Evolutionary conservation across 352 stramenopile genomes (phyloP).

Genomic region (Phytopythium montanum): DNA sequence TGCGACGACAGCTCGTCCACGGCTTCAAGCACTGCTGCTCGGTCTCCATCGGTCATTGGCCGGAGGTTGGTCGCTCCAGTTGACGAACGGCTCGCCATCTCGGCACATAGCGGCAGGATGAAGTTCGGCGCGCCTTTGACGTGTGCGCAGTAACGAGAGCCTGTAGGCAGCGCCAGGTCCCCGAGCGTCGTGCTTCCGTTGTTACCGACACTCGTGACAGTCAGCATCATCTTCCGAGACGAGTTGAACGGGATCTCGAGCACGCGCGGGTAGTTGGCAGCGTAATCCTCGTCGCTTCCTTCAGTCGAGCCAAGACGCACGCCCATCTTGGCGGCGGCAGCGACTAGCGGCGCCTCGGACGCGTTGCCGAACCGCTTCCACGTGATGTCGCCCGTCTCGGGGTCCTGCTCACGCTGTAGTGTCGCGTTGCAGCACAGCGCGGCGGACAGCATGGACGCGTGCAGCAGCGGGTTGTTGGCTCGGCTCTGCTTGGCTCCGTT

Average conservation of each 20-base stretch:
- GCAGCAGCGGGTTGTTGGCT: constrained; percentile 47
- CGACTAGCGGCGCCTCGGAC: constrained; percentile 69
- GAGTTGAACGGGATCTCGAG: constrained; percentile 94
- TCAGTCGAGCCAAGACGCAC: constrained; percentile 33
- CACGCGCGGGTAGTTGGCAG: constrained; percentile 47
- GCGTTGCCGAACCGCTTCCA: constrained; percentile 69
- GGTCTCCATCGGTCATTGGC: constrained; percentile 32
- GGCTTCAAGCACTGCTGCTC: constrained; percentile 44
- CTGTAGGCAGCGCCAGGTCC: constrained; percentile 23
- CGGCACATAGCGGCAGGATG: constrained; percentile 61
- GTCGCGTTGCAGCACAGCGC: constrained; percentile 79
- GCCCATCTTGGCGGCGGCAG: constrained; percentile 64
- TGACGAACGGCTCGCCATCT: constrained; percentile 7
- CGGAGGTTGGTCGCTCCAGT: constrained; percentile 9
- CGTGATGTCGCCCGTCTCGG: constrained; percentile 11
- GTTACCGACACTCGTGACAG: constrained; percentile 8
- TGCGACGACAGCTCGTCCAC: constrained; percentile 71
- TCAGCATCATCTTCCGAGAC: constrained; percentile 82
- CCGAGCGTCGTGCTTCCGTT: constrained; percentile 12
- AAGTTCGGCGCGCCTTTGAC: constrained; percentile 76
- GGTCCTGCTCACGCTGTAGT: constrained; percentile 41
- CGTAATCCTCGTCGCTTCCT: constrained; percentile 27
- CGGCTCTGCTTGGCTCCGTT: constrained; percentile 30
- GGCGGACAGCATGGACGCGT: constrained; percentile 49
- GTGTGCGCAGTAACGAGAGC: constrained; percentile 42